These are phyloP conservation scores for Aspergillus sojae DNA, from an alignment of 2,329 filamentous ascomycete species.

Conservation along the genomic window DNA sequence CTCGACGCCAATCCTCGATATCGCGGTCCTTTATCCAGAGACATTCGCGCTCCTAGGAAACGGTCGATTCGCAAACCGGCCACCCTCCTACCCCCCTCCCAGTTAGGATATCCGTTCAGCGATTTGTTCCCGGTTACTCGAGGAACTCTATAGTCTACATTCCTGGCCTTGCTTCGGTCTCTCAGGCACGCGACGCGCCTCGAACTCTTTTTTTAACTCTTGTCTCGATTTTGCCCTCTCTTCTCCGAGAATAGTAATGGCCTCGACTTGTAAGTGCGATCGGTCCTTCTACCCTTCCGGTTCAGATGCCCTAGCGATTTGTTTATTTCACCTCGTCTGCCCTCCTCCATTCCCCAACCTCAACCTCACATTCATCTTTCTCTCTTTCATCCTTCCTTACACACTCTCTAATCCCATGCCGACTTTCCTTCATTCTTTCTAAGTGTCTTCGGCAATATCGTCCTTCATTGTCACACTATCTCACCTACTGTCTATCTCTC, in stretches of 20 bases:
- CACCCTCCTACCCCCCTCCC: slow-evolving; percentile 1
- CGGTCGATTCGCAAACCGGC: slow-evolving; percentile 9
- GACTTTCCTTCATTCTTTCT: slow-evolving; percentile 27
- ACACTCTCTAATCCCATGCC: slow-evolving; percentile 15
- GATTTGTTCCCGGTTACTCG: slow-evolving; percentile 34
- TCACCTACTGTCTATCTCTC: slow-evolving; percentile 13
- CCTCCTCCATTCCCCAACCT: slow-evolving; percentile 35
- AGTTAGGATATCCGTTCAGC: slow-evolving; percentile 9
- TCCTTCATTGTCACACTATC: slow-evolving; percentile 16
- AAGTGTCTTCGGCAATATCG: slow-evolving; percentile 12
- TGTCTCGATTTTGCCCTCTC: slow-evolving; percentile 18
- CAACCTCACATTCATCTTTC: slow-evolving; percentile 30
- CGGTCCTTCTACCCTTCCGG: slow-evolving; percentile 25
- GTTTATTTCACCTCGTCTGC: slow-evolving; percentile 45
- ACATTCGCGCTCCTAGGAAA: slow-evolving; percentile 26
- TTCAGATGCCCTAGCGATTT: slow-evolving; percentile 36
- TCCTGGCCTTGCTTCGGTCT: slow-evolving; percentile 43
- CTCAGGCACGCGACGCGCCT: slow-evolving; percentile 42
- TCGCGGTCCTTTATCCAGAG: slow-evolving; percentile 22
- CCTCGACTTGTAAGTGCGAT: slow-evolving; percentile 43
- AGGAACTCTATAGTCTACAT: slow-evolving; percentile 43
- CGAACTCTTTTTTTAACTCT: slow-evolving; percentile 19
- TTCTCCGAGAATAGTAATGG: slow-evolving; percentile 36
- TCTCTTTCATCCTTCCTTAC: slow-evolving; percentile 21
- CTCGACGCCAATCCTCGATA: slow-evolving; percentile 16